These are phyloP conservation scores for Globisporangium viniferum DNA, from an alignment of 352 stramenopile genomes.

Conservation along the genomic window DNA sequence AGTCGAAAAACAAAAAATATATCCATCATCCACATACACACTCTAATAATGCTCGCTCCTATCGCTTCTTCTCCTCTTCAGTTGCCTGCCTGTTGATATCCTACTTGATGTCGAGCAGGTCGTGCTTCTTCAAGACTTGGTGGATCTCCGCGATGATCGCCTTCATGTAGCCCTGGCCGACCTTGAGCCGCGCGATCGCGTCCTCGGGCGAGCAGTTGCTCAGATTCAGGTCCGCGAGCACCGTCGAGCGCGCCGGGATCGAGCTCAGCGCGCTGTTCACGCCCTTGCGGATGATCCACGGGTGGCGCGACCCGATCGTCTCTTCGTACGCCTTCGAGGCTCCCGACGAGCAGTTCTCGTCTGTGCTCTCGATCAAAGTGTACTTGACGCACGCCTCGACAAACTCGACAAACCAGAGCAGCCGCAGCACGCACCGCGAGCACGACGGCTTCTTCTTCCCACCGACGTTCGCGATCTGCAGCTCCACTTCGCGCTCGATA, in stretches of 20 bases:
- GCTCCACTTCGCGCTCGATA: conserved; percentile 61
- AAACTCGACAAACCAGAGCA: conserved; percentile 86
- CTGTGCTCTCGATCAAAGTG: conserved; percentile 57
- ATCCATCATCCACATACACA: conserved; percentile 4
- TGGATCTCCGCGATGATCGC: conserved; percentile 51
- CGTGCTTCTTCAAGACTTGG: conserved; percentile 54
- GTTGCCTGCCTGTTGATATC: not conserved
- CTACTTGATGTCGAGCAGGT: conserved; percentile 77
- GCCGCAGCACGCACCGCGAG: conserved; percentile 60
- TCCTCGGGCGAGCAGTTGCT: conserved; percentile 31
- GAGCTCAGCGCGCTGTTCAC: conserved; percentile 71
- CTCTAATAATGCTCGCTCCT: conserved; percentile 4
- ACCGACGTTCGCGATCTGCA: conserved; percentile 51
- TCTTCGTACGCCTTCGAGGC: conserved; percentile 82
- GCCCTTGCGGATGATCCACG: conserved; percentile 83
- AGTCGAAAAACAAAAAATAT: conserved; percentile 1
- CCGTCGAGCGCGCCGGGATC: conserved; percentile 54
- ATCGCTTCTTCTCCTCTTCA: conserved; percentile 1
- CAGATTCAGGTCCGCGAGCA: conserved; percentile 50
- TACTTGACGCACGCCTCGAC: conserved; percentile 71
- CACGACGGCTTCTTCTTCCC: conserved; percentile 85
- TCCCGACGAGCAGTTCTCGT: conserved; percentile 61
- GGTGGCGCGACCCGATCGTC: conserved; percentile 74
- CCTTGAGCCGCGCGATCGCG: conserved; percentile 30
- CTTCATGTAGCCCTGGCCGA: conserved; percentile 46